Percentiles rank a stretch among this genome's conserved stretches.
Evolutionary conservation across 2,329 filamentous ascomycete genomes (phyloP).

Genomic region (Exophiala viscosa): DNA sequence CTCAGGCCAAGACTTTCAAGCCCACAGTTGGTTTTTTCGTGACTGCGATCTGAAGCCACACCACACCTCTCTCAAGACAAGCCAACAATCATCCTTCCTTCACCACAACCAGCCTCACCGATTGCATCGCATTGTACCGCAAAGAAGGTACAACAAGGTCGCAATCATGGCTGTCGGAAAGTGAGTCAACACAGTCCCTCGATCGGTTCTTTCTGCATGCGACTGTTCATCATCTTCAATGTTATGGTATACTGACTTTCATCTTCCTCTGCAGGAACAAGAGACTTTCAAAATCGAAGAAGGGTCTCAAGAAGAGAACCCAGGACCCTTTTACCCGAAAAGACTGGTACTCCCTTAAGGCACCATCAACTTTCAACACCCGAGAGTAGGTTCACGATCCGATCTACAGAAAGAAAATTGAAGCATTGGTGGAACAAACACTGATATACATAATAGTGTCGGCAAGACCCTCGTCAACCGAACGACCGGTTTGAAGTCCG

Average conservation of each 20-base stretch:
- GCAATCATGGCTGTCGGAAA: slow-evolving; percentile 77
- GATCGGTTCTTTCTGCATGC: background rate
- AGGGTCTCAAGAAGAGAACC: slow-evolving; percentile 99
- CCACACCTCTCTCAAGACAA: background rate
- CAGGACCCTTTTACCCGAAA: slow-evolving; percentile 96
- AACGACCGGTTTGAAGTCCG: slow-evolving; percentile 99
- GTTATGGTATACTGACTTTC: slow-evolving; percentile 1
- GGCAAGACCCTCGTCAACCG: slow-evolving; percentile 99
- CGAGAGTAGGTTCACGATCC: slow-evolving; percentile 71
- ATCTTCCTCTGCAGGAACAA: slow-evolving; percentile 71
- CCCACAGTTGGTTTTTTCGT: too few species aligned
- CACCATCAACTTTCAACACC: slow-evolving; percentile 90
- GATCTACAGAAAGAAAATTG: slow-evolving; percentile 19
- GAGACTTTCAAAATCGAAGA: slow-evolving; percentile 99
- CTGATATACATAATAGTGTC: slow-evolving; percentile 63
- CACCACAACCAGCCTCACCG: too few species aligned
- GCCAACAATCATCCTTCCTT: too few species aligned
- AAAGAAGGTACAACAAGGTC: slow-evolving; percentile 9
- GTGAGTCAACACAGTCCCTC: slow-evolving; percentile 45
- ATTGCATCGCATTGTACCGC: too few species aligned
- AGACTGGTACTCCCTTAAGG: slow-evolving; percentile 99
- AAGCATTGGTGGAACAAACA: slow-evolving; percentile 14
- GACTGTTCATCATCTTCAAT: too few species aligned
- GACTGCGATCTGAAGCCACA: background rate
- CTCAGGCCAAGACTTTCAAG: background rate